Percentiles rank a stretch among this genome's conserved stretches.
Conservation (phyloP, 768 basidiomycete species). For the Aureoboletus auriporus region DNA sequence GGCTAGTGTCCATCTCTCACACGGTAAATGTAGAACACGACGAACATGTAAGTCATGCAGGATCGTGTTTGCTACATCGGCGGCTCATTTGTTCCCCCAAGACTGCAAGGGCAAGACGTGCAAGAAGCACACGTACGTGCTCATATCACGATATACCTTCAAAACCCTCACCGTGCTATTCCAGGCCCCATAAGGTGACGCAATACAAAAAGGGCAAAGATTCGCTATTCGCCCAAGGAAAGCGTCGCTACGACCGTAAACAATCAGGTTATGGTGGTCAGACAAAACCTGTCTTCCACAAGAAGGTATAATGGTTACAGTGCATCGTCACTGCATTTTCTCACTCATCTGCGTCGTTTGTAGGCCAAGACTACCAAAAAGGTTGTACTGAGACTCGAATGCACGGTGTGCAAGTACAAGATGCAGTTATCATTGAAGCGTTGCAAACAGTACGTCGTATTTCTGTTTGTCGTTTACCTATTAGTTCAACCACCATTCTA, state of each 20-base stretch:
- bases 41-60: constrained; percentile 75
- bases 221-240: constrained; percentile 96
- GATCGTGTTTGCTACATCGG: not conserved
- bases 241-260: constrained; percentile 99
- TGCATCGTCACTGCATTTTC: not conserved
- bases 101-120: constrained; percentile 96
- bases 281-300: constrained; percentile 99
- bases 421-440: constrained; percentile 95
- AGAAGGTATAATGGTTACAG: constrained; percentile 57
- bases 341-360: not conserved
- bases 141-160: not conserved
- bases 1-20: constrained; percentile 11
- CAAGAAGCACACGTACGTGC: constrained; percentile 91
- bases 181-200: constrained; percentile 98
- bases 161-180: not conserved
- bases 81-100: constrained; percentile 27
- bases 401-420: constrained; percentile 98
- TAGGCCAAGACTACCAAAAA: constrained; percentile 99
- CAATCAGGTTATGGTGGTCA: constrained; percentile 99
- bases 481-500: constrained; percentile 24
- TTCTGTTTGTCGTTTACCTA: not conserved
- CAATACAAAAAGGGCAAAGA: constrained; percentile 99
- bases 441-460: constrained; percentile 88
- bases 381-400: constrained; percentile 96
- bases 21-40: constrained; percentile 63